Percentiles rank a stretch among this genome's conserved stretches.
phyloP scores from a whole-genome alignment of 108 stramenopile genomes.

The Skeletonema menzelii region DNA sequence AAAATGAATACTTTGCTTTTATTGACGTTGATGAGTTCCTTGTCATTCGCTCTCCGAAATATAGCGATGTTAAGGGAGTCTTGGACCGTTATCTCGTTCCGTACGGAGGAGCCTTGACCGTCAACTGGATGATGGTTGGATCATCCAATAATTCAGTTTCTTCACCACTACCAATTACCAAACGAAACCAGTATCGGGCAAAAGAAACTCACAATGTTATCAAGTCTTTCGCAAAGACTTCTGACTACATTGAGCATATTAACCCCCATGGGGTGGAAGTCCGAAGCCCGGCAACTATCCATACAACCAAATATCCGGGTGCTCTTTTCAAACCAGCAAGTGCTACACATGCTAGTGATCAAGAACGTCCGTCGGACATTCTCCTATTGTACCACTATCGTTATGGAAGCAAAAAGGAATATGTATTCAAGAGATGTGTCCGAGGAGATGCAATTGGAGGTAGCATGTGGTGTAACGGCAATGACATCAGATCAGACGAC shows the following conservation, averaged over 20 bases:
- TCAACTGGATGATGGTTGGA: constrained; percentile 50
- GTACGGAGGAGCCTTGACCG: constrained; percentile 37
- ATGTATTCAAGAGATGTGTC: constrained; percentile 14
- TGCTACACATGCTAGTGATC: background rate
- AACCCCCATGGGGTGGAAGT: background rate
- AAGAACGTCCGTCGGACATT: constrained; percentile 11
- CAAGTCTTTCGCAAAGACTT: constrained; percentile 14
- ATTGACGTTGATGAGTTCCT: constrained; percentile 41
- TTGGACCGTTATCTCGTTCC: constrained; percentile 30
- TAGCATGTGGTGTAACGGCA: constrained; percentile 1
- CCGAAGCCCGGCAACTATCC: background rate
- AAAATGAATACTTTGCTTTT: constrained; percentile 22
- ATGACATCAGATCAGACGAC: background rate
- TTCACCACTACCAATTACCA: constrained; percentile 41
- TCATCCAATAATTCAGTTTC: constrained; percentile 32
- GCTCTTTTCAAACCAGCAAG: constrained; percentile 6
- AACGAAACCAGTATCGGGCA: constrained; percentile 39
- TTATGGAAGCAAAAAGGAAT: constrained; percentile 5
- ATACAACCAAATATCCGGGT: constrained; percentile 4
- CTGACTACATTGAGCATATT: constrained; percentile 8
- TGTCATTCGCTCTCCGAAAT: constrained; percentile 10
- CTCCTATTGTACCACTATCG: constrained; percentile 16
- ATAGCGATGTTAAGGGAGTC: constrained; percentile 11
- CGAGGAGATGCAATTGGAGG: background rate
- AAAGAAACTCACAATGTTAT: constrained; percentile 10